These are phyloP conservation scores for Aspergillus panamensis DNA, from an alignment of 495 filamentous ascomycete genomes.

Conservation along the genomic window DNA sequence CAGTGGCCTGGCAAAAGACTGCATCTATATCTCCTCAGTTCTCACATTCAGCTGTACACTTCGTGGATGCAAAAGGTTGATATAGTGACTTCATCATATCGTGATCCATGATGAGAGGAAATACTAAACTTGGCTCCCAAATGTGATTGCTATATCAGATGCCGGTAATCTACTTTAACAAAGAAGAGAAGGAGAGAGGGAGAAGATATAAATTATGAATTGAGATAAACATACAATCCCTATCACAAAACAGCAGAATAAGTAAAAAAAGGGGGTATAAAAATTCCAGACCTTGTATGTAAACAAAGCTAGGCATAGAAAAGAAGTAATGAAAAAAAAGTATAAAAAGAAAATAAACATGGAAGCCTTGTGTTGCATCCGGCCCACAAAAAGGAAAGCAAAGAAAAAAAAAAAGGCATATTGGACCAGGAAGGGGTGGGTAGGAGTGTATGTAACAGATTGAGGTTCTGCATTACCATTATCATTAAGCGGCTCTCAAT, in stretches of 20 bases:
- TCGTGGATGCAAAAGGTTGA: no score
- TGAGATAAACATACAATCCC: background rate
- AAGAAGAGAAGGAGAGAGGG: background rate
- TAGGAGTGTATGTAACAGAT: conserved; percentile 9
- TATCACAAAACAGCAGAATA: background rate
- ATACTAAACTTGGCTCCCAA: no score
- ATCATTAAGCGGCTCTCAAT: conserved; percentile 30
- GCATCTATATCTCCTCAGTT: no score
- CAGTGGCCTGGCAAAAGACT: no score
- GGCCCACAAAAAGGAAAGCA: background rate
- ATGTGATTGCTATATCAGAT: no score
- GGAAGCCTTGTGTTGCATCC: conserved; percentile 1
- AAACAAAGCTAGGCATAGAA: background rate
- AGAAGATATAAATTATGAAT: background rate
- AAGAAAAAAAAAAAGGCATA: conserved; percentile 3
- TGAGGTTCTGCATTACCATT: conserved; percentile 35
- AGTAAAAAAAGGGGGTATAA: conserved; percentile 13
- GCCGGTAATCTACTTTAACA: no score
- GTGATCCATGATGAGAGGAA: no score
- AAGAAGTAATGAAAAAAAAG: conserved; percentile 10
- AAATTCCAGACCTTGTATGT: conserved; percentile 3
- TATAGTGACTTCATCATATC: no score
- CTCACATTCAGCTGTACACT: no score
- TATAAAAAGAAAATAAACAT: conserved; percentile 4
- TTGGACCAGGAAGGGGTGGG: background rate